Base-by-base conservation (phyloP, 2,329 filamentous ascomycete genomes). In the Neopestalotiopsis rosae region DNA sequence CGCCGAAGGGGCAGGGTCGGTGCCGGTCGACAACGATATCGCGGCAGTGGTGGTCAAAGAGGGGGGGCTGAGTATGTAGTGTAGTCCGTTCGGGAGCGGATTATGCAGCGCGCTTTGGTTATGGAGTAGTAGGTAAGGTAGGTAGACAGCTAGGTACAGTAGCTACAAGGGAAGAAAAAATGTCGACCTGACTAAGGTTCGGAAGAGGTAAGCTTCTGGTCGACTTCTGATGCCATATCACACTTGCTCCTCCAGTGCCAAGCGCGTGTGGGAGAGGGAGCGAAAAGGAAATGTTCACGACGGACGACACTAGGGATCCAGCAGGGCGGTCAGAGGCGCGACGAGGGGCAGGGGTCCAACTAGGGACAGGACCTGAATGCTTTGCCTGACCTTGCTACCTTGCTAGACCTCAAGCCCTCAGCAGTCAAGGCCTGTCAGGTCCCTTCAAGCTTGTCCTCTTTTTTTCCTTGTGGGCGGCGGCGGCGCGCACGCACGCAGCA, bases 131-230 rank as follows among this genome's bases (percentile, higher is more conserved):
- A 28, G 24, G 24, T 45, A 17, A 14, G n/a, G 14, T 52, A 52
- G 17, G 45, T 52, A 52, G 57, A 28, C 24, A 28, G 24, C 24
- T 28, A 28, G 24, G 24, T 28, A 28, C 24, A 28, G 24, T 24
- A 62, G 30, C n/a, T 17, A 17, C 61, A 62, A 17, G 61, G 10
- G 5, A 62, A 34, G 10, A 14, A 38, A 49, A 32, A 28, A 20
- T 64, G 42, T 30, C 34, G 61, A 64, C 61, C 40, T 45, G 42
- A 64, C 38, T 64, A 52, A 52, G n/a, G 42, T 45, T 34, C 59
- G 30, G 32, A 61, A 64, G 40, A 64, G 63, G 63, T 65, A 65
- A 65, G 63, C 63, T 65, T 65, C 63, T n/a, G 24, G 30, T 24
- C 34, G 24, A 28, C 20, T 32, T 56, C 42, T 57, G 63, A 57